phyloP scores from a whole-genome alignment of 345 rosid species.

The Dimocarpus longan region DNA sequence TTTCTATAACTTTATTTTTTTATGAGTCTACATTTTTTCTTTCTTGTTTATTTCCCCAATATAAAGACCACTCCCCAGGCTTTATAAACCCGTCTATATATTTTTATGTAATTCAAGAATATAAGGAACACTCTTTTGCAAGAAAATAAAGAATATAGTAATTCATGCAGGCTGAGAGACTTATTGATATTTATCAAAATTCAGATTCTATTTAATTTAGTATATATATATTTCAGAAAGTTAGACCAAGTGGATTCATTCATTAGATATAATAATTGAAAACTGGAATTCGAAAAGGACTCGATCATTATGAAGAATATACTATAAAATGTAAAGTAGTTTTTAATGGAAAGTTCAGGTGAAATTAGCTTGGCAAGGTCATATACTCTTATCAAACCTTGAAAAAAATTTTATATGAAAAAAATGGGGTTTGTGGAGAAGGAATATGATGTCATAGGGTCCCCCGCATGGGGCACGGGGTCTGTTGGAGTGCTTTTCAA shows the following conservation, averaged over 20 bases:
- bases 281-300: not conserved
- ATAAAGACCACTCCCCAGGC: not conserved
- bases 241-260: too few species aligned
- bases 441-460: conserved; percentile 29
- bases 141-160: too few species aligned
- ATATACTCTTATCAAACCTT: not conserved
- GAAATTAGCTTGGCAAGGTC: not conserved
- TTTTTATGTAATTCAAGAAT: too few species aligned
- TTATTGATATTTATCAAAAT: too few species aligned
- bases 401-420: not conserved
- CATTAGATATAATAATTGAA: too few species aligned
- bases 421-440: conserved; percentile 5
- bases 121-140: too few species aligned
- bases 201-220: too few species aligned
- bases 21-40: not conserved
- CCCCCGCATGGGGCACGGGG: conserved; percentile 34
- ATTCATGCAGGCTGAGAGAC: too few species aligned
- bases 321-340: not conserved
- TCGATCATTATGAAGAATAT: not conserved
- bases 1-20: not conserved
- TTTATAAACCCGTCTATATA: too few species aligned
- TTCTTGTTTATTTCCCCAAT: conserved; percentile 12
- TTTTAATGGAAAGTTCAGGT: not conserved
- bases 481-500: conserved; percentile 38
- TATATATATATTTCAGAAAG: too few species aligned